These are phyloP conservation scores for Porphyrellus cyaneotinctus DNA, from an alignment of 768 basidiomycete species.

Conservation along the genomic window DNA sequence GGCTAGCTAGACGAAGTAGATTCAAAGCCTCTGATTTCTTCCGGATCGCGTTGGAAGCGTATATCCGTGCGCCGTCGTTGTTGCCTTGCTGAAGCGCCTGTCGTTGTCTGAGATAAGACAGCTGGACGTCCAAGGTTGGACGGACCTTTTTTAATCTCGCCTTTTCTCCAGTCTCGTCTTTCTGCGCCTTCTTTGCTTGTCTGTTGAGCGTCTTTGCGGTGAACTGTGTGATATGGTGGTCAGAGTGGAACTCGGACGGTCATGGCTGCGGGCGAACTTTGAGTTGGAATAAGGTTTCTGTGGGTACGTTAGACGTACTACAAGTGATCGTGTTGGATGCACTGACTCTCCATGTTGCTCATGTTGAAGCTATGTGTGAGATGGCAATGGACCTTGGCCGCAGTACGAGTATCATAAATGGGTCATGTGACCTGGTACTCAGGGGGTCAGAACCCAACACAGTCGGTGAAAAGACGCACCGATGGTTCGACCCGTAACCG, in stretches of 20 bases:
- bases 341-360: slow-evolving; percentile 90
- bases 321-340: not conserved
- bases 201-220: slow-evolving; percentile 93
- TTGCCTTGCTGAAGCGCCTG: slow-evolving; percentile 97
- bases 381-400: too few species aligned
- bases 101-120: not conserved
- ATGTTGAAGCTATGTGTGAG: slow-evolving; percentile 39
- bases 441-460: too few species aligned
- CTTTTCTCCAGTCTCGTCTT: slow-evolving; percentile 90
- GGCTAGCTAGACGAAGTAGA: slow-evolving; percentile 81
- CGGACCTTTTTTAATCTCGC: slow-evolving; percentile 86
- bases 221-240: slow-evolving; percentile 54
- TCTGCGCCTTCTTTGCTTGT: slow-evolving; percentile 97
- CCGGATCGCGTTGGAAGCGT: slow-evolving; percentile 95
- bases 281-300: slow-evolving; percentile 98
- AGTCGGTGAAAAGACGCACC: slow-evolving; percentile 1
- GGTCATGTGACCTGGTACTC: slow-evolving; percentile 12
- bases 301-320: slow-evolving; percentile 4
- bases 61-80: slow-evolving; percentile 94
- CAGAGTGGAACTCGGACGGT: slow-evolving; percentile 12
- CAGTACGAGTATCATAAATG: not conserved
- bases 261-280: slow-evolving; percentile 55
- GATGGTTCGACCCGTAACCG: not conserved
- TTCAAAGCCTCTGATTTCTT: slow-evolving; percentile 97
- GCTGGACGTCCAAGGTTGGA: not conserved